These are phyloP conservation scores for Rubia yunnanensis DNA, from an alignment of 257 asterid genomes.

Conservation along the genomic window DNA sequence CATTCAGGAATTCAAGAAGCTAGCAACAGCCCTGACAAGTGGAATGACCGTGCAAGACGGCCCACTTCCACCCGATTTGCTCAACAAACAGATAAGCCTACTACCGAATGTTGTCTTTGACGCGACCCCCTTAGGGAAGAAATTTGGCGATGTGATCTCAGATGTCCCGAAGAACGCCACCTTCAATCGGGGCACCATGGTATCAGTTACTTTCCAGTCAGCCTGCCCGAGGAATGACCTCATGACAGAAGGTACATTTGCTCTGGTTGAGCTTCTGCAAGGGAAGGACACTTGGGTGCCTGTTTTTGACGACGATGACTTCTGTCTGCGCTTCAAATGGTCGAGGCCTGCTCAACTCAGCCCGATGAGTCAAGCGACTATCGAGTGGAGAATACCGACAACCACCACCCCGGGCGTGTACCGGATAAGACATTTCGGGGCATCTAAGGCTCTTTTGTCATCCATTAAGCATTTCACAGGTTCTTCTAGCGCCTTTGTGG, in stretches of 20 bases:
- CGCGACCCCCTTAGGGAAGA: slow-evolving; percentile 50
- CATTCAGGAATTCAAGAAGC: slow-evolving; percentile 78
- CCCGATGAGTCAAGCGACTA: slow-evolving; percentile 59
- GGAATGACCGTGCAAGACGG: slow-evolving; percentile 54
- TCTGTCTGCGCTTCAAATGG: slow-evolving; percentile 81
- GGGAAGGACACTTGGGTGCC: slow-evolving; percentile 71
- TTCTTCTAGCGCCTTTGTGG: slow-evolving; percentile 85
- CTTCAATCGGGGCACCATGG: slow-evolving; percentile 53
- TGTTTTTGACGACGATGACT: slow-evolving; percentile 81
- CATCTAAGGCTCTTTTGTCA: slow-evolving; percentile 64
- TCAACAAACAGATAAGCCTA: slow-evolving; percentile 63
- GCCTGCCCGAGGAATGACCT: slow-evolving; percentile 94
- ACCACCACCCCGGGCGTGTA: slow-evolving; percentile 71
- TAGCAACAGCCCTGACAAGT: slow-evolving; percentile 46
- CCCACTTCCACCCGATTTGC: slow-evolving; percentile 77
- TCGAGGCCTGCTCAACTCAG: slow-evolving; percentile 79
- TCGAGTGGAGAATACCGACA: slow-evolving; percentile 74
- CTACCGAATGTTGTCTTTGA: slow-evolving; percentile 71
- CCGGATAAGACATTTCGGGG: slow-evolving; percentile 83
- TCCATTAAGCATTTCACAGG: slow-evolving; percentile 80
- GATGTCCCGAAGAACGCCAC: slow-evolving; percentile 74
- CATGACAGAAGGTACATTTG: slow-evolving; percentile 94
- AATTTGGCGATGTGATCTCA: slow-evolving; percentile 55
- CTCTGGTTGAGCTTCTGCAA: slow-evolving; percentile 74
- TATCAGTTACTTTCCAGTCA: slow-evolving; percentile 71